Conservation (phyloP, 2,329 filamentous ascomycete species). For the Furcasterigmium furcatum region DNA sequence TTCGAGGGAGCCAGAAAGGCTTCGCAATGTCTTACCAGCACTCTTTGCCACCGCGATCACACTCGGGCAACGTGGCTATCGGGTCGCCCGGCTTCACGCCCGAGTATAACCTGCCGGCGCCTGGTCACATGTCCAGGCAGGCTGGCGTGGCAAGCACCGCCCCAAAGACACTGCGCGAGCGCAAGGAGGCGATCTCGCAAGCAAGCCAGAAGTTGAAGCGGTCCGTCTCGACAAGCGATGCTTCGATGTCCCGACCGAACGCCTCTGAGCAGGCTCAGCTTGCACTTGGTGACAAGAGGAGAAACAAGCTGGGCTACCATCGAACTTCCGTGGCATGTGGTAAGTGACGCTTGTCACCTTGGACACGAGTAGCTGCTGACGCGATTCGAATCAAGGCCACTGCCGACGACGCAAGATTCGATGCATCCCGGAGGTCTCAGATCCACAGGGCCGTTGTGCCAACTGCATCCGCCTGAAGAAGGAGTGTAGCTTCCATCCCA, state of each 20-base stretch:
- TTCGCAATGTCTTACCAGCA: constrained; percentile 5
- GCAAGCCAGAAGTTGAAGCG: constrained; percentile 39
- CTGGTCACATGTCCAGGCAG: constrained; percentile 3
- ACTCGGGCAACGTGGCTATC: neutral
- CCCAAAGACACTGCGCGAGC: constrained; percentile 23
- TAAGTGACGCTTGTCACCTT: constrained; percentile 48
- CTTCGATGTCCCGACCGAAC: constrained; percentile 35
- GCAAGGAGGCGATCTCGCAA: constrained; percentile 32
- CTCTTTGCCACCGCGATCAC: neutral
- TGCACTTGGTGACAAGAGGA: constrained; percentile 47
- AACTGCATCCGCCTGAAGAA: constrained; percentile 95
- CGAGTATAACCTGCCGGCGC: constrained; percentile 26
- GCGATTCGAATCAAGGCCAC: constrained; percentile 57
- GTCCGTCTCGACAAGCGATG: constrained; percentile 47
- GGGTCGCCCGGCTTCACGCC: constrained; percentile 11
- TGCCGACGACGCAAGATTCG: constrained; percentile 92
- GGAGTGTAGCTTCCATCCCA: constrained; percentile 88
- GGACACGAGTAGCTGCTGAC: neutral
- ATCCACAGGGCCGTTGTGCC: constrained; percentile 73
- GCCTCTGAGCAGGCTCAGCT: constrained; percentile 28
- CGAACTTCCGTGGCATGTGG: constrained; percentile 92
- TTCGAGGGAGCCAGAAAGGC: constrained; percentile 14
- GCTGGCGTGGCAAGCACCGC: constrained; percentile 3
- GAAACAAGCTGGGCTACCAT: constrained; percentile 95
- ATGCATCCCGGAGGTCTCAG: constrained; percentile 74